Base-by-base conservation (phyloP, 2,329 filamentous ascomycete genomes). In the Annulohypoxylon truncatum region DNA sequence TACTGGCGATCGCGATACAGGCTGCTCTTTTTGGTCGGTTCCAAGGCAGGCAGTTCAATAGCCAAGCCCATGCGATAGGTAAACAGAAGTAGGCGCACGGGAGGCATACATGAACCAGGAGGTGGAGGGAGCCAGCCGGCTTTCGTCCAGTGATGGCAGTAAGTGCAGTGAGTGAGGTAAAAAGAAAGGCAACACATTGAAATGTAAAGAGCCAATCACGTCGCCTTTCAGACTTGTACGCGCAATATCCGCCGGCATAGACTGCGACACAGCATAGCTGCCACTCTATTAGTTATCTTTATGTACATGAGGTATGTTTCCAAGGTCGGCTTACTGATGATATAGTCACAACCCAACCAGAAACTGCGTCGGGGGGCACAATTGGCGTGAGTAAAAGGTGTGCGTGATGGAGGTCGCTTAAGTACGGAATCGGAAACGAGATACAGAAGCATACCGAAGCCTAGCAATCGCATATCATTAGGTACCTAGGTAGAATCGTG, bases 21-120 rank as follows among this genome's bases (percentile, higher is more conserved):
- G 31, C 42, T 20, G 63, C 63, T 62, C 63, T 53, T 52, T 66
- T 66, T 12, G 53, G 5, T 22, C 48, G 57, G 31, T 66, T 29
- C 52, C 52, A 62, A 1, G 63, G 58, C 26, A 55, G 9, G 40
- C 63, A 58, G 48, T 50, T 54, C n/a, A 61, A 1, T 3, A 48
- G n/a, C 63, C 52, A 61, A 31, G 40, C 6, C 2, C 48, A 40
- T 26, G 33, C 48, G 18, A 38, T 7, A 9, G 52, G 44, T 31
- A 61, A 7, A 10, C 31, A 29, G 18, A 48, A 58, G 13, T 46
- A 61, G n/a, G 44, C 15, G 12, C 10, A 10, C 20, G 29, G 29
- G 3, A 47, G 46, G 24, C 15, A 26, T 15, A 26, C 2, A 10
- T 51, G 24, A 4, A 10, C 10, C 5, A 15, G 18, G 12, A 44